These are phyloP conservation scores for Mycena latifolia DNA, from an alignment of 768 basidiomycete species.

Conservation along the genomic window DNA sequence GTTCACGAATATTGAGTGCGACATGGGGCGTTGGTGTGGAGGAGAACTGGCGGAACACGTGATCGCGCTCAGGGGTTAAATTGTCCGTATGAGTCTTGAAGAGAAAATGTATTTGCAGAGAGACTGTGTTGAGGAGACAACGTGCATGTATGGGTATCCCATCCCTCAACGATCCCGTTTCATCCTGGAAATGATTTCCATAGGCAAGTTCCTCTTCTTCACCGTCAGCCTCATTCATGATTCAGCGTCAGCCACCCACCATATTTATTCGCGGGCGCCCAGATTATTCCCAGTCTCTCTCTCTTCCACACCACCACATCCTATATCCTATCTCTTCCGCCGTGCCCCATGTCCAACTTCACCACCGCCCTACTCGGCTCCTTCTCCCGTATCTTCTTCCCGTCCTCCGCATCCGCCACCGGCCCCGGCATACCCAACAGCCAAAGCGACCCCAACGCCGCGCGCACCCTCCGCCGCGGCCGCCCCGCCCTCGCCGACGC, in stretches of 20 bases:
- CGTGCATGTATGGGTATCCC: no score
- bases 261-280: slow-evolving; percentile 1
- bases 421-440: slow-evolving; percentile 4
- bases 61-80: no score
- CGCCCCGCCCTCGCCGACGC: slow-evolving; percentile 13
- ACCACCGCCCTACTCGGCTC: slow-evolving; percentile 33
- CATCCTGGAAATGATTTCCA: no score
- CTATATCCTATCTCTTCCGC: slow-evolving; percentile 11
- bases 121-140: no score
- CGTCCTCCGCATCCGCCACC: slow-evolving; percentile 1
- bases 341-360: slow-evolving; percentile 26
- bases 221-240: no score
- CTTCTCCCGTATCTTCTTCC: slow-evolving; percentile 32
- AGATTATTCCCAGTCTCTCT: slow-evolving; percentile 2
- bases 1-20: no score
- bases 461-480: slow-evolving; percentile 6
- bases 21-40: no score
- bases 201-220: no score
- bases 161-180: no score
- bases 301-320: slow-evolving; percentile 16
- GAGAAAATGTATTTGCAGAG: no score
- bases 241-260: slow-evolving; percentile 15
- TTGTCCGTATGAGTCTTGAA: no score
- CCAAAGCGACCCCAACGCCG: slow-evolving; percentile 24
- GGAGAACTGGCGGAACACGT: no score